These are phyloP conservation scores for Monosporascus sp. DNA, from an alignment of 2,329 filamentous ascomycete species.

Conservation along the genomic window DNA sequence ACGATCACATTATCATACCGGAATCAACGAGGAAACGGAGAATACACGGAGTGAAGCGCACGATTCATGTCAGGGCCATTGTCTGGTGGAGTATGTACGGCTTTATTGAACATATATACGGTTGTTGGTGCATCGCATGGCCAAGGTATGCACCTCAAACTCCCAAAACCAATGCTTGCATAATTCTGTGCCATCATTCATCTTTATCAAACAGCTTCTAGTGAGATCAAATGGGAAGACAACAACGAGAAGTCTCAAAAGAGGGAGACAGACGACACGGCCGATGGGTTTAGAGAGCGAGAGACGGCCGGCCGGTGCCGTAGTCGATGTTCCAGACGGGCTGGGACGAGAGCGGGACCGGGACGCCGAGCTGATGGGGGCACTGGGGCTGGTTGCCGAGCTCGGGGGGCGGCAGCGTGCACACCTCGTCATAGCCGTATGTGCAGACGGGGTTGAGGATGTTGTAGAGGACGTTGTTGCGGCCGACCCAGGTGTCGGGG, in stretches of 20 bases:
- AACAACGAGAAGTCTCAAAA: neutral
- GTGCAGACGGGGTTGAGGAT: slow-evolving; percentile 44
- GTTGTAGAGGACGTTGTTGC: slow-evolving; percentile 46
- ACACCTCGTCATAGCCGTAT: slow-evolving; percentile 40
- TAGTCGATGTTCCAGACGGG: slow-evolving; percentile 45
- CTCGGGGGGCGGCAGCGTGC: slow-evolving; percentile 36
- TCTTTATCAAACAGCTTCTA: too few species aligned
- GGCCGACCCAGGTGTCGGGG: slow-evolving; percentile 38
- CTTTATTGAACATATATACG: neutral
- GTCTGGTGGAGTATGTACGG: neutral
- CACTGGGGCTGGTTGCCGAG: slow-evolving; percentile 40
- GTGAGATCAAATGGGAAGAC: neutral
- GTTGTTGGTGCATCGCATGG: neutral
- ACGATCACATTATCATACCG: too few species aligned
- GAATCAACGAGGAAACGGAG: too few species aligned
- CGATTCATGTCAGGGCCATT: neutral
- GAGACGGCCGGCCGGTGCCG: slow-evolving; percentile 30
- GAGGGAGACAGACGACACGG: neutral
- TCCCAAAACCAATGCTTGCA: too few species aligned
- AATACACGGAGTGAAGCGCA: neutral
- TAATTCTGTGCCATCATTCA: too few species aligned
- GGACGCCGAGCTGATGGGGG: slow-evolving; percentile 34
- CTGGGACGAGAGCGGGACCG: slow-evolving; percentile 26
- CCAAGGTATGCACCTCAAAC: neutral
- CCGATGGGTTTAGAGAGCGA: slow-evolving; percentile 1